A percentile compares a stretch with the other conserved stretches of the same genome.
Conservation (phyloP, 2,329 filamentous ascomycete species). For the Epichloe festucae region DNA sequence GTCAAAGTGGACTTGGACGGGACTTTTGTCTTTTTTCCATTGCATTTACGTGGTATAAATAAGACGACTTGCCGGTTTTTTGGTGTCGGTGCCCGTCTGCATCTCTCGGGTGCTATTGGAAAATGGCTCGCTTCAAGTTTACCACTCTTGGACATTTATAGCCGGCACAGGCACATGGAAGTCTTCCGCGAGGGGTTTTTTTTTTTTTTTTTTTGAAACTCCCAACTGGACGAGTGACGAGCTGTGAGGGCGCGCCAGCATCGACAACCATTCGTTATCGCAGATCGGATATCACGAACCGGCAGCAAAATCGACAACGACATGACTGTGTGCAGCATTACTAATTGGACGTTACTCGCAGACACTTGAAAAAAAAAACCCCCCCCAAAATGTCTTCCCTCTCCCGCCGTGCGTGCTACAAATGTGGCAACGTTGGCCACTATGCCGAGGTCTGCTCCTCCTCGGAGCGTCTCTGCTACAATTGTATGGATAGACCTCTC, state of each 20-base stretch:
- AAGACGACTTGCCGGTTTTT: no score
- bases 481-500: constrained; percentile 53
- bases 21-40: no score
- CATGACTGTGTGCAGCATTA: background rate
- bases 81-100: no score
- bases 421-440: constrained; percentile 72
- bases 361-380: background rate
- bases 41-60: no score
- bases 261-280: background rate
- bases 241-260: background rate
- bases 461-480: constrained; percentile 97
- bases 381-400: constrained; percentile 56
- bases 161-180: background rate
- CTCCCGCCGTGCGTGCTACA: constrained; percentile 74
- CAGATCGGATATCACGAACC: background rate
- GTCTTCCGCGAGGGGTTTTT: background rate
- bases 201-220: background rate
- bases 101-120: background rate
- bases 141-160: background rate
- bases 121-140: background rate
- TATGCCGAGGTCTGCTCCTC: constrained; percentile 89
- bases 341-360: background rate
- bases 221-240: background rate
- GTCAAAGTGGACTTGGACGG: background rate
- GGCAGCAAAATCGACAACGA: background rate